These are phyloP conservation scores for Boletus insuetus DNA, from an alignment of 768 basidiomycete genomes.

Conservation along the genomic window DNA sequence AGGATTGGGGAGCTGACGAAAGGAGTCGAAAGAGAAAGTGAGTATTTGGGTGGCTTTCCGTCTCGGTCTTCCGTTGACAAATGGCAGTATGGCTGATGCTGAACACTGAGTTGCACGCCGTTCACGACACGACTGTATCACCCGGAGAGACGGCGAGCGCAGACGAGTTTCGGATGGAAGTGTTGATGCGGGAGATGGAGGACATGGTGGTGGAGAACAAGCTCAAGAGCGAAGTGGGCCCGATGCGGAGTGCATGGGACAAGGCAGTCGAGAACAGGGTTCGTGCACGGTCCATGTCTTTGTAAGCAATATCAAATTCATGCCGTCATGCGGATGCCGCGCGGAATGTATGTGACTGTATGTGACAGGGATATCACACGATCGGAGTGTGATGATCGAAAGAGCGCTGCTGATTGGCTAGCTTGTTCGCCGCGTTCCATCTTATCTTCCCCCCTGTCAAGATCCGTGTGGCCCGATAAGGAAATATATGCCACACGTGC, in stretches of 20 bases:
- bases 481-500: conserved; percentile 9
- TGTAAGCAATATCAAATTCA: conserved; percentile 18
- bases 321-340: conserved; percentile 13
- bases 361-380: no score
- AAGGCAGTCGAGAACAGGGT: conserved; percentile 31
- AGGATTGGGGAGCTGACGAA: conserved; percentile 41
- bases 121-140: conserved; percentile 26
- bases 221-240: conserved; percentile 53
- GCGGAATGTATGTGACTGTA: background rate
- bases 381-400: background rate
- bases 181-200: conserved; percentile 58
- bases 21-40: conserved; percentile 57
- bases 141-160: conserved; percentile 15
- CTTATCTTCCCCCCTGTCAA: conserved; percentile 12
- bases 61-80: conserved; percentile 1
- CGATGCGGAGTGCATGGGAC: conserved; percentile 55
- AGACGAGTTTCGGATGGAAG: conserved; percentile 37
- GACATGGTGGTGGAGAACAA: conserved; percentile 62
- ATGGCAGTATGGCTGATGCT: conserved; percentile 48
- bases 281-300: conserved; percentile 29
- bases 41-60: conserved; percentile 1
- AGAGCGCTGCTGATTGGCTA: conserved; percentile 2
- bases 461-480: conserved; percentile 18
- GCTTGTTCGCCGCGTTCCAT: conserved; percentile 4
- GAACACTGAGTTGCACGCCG: conserved; percentile 51